Evolutionary conservation across 441 rosid species (phyloP), one percentile per base, ranked within the genome.

Genomic region (Populus hybrid): DNA sequence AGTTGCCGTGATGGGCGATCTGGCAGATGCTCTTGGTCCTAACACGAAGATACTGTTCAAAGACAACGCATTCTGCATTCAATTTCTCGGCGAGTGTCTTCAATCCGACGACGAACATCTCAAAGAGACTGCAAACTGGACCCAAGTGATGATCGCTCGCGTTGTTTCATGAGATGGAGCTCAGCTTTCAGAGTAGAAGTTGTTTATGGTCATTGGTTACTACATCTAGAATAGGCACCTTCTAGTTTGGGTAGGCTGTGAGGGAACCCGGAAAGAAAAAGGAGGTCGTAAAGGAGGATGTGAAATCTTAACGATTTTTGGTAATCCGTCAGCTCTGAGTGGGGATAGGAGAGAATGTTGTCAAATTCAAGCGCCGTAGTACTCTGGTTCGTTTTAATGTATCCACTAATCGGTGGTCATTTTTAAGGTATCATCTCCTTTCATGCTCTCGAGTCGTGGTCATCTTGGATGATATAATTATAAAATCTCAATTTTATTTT

Each of bases 1-100:
- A 24, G 92, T 93, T 35, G 99, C 96, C 0, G 97, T 94, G 72
- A 90, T 92, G 91, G 99, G 99, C 28, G 98, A 95, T 86, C 92
- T 95, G n/a, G 99, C 97, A 0, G 97, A 93, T 68, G 94, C 93
- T 9, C 89, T 93, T 24, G 99, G 99, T 72, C 80, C 92, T 7
- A 89, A 90, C 83, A 87, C 86, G 21, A 93, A 92, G 86, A 77
- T 86, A 20, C 78, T 93, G 82, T 92, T 95, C 77, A 90, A 67
- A 42, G 92, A 90, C 79, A 87, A 84, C 34, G 72, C 86, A 1
- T 95, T 91, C 85, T 92, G 78, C 46, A 79, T 75, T 65, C 93
- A 92, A 46, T 91, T 95, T 75, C 82, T 95, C 2, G 87, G 87
- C 3, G 94, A 92, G 82, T 95, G 99, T 80, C 91, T 92, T 18